Evolutionary conservation across 2,329 filamentous ascomycete species (phyloP).

Genomic region (Akanthomyces muscarius): DNA sequence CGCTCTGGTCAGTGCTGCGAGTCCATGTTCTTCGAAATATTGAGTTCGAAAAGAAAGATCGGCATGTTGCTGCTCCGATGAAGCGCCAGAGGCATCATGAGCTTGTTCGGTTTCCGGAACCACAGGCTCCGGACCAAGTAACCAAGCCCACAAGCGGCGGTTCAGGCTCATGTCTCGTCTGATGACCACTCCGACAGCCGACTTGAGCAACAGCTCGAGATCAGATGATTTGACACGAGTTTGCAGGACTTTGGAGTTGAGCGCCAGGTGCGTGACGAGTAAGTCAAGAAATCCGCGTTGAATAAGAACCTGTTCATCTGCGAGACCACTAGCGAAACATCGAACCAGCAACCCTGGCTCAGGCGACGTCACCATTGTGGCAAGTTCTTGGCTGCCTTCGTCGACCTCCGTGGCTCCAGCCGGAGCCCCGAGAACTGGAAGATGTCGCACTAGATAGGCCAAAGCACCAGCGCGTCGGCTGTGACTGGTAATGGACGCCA

Average conservation of each 20-base stretch:
- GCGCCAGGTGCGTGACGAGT: slow-evolving; percentile 81
- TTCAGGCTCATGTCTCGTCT: slow-evolving; percentile 97
- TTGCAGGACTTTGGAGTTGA: slow-evolving; percentile 79
- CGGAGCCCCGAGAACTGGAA: slow-evolving; percentile 50
- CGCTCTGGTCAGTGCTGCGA: slow-evolving; percentile 68
- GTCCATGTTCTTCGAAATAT: slow-evolving; percentile 79
- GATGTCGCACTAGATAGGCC: slow-evolving; percentile 73
- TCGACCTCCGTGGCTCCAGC: slow-evolving; percentile 19
- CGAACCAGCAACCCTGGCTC: slow-evolving; percentile 88
- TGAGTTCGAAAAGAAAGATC: slow-evolving; percentile 59
- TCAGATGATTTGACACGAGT: slow-evolving; percentile 68
- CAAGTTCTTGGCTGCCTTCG: slow-evolving; percentile 40
- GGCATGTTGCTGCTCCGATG: slow-evolving; percentile 40
- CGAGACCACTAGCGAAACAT: slow-evolving; percentile 85
- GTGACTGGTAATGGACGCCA: slow-evolving; percentile 86
- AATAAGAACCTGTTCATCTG: slow-evolving; percentile 83
- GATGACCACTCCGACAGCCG: slow-evolving; percentile 81
- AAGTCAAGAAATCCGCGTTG: slow-evolving; percentile 93
- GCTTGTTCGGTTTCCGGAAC: slow-evolving; percentile 45
- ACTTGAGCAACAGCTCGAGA: slow-evolving; percentile 73
- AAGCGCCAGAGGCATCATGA: slow-evolving; percentile 42
- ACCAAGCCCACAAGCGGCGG: slow-evolving; percentile 91
- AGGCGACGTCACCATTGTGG: slow-evolving; percentile 72
- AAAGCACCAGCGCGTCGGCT: slow-evolving; percentile 81
- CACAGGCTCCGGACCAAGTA: slow-evolving; percentile 71